Evolutionary conservation across 2,329 filamentous ascomycete genomes (phyloP), one percentile per base, ranked within the genome.

Genomic region (Drechslerella coelobrocha): DNA sequence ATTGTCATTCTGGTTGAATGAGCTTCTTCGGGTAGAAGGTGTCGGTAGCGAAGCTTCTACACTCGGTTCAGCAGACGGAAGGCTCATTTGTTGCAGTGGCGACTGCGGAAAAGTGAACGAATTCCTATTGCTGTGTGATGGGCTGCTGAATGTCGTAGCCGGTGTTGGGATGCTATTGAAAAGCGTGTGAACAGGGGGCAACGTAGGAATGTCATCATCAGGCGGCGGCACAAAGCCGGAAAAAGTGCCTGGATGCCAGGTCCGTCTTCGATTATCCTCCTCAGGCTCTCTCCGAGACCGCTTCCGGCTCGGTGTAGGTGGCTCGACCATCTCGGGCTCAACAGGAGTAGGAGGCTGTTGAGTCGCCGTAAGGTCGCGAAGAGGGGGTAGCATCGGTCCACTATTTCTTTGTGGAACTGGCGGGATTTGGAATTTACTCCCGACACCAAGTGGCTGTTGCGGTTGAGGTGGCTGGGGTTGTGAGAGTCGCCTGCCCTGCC

Each of bases 261-360:
- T 76, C 61, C 73, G 72, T 65, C 75, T 73, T 47, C 75, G 72
- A 29, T 76, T 74, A 61, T 76, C 75, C 41, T 72, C 68, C 55
- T 72, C 68, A 24, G 68, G 68, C 48, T 72, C 68, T 55, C 61
- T 72, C 51, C 60, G 54, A 56, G 55, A 65, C 55, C 68, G 68
- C 48, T 72, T 72, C 61, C 68, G 68, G 61, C 68, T 72, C 24
- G 68, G 68, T 26, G 61, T 72, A 14, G 61, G 68, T 24, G 68
- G 68, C 47, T 72, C 68, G 47, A 61, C 68, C 55, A 66, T 72
- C 52, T 65, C 68, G 54, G 61, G 61, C 31, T 72, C 68, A 17
- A 72, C 54, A 10, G 66, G 66, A 55, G 68, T 65, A 43, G 61
- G 60, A 61, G 61, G 68, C 21, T 72, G 68, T 50, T 72, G 68